These are phyloP conservation scores for Boletus coccyginus DNA, from an alignment of 768 basidiomycete genomes.

Conservation along the genomic window DNA sequence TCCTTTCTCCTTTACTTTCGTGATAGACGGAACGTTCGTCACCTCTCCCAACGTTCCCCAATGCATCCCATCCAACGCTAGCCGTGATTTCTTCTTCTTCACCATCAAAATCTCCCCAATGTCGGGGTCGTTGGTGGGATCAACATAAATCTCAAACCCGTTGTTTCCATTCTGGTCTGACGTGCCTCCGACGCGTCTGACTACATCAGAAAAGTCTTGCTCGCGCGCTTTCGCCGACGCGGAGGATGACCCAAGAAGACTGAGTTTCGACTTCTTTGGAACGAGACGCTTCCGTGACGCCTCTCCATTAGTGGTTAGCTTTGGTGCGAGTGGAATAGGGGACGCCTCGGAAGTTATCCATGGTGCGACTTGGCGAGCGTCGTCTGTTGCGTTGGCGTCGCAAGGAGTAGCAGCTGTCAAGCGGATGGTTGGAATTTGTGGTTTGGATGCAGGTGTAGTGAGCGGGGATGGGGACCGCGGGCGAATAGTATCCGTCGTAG, in stretches of 20 bases:
- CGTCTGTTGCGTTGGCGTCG: constrained; percentile 37
- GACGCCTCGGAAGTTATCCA: constrained; percentile 18
- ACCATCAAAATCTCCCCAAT: constrained; percentile 69
- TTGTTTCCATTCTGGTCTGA: constrained; percentile 31
- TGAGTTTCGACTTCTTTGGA: constrained; percentile 71
- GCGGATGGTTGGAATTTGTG: constrained; percentile 58
- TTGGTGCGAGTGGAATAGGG: constrained; percentile 29
- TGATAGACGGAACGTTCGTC: constrained; percentile 47
- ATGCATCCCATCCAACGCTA: constrained; percentile 52
- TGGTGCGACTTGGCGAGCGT: constrained; percentile 24
- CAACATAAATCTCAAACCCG: constrained; percentile 71
- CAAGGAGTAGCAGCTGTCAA: constrained; percentile 69
- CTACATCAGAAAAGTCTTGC: constrained; percentile 60
- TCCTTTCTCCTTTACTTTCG: constrained; percentile 34
- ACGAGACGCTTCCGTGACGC: constrained; percentile 50
- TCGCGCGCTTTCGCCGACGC: constrained; percentile 29
- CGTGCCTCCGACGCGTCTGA: constrained; percentile 44
- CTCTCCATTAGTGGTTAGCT: constrained; percentile 14
- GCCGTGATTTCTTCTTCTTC: constrained; percentile 72
- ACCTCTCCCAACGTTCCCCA: constrained; percentile 60
- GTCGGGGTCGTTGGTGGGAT: constrained; percentile 61
- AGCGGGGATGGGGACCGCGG: constrained; percentile 28
- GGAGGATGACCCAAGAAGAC: constrained; percentile 37
- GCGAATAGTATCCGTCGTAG: constrained; percentile 24
- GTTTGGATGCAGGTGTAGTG: constrained; percentile 27